Base-by-base conservation (phyloP, 345 rosid species). In the Zanthoxylum bungeanum region DNA sequence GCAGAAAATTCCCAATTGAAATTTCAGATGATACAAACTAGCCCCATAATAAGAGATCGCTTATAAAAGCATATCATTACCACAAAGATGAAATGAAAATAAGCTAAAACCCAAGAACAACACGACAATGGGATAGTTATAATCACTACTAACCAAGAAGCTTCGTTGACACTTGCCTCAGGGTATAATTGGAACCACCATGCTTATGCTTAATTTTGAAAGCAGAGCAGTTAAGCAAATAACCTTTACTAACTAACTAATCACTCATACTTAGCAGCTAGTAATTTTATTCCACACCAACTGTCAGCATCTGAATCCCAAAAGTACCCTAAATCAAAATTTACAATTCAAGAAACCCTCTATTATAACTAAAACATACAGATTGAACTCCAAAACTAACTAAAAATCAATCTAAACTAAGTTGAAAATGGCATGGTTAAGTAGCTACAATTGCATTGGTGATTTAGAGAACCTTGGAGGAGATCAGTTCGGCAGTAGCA, bases 401-500 rank as follows among this genome's bases (percentile, higher is more conserved):
- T 5, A 19, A 60, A 57, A 50, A 16, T 9, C 30, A 62, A 37
- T 24, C 49, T 24, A 33, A 22, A 62, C 30, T 22, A 62, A 37
- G 66, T 62, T 25, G 1, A 42, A 28, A 34, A 50, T 11, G 16
- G 59, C 21, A 50, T 4, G 27, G 2, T 25, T 46, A 50, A 68
- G 28, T 12, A 60, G 60, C 47, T 12, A 53, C 1, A 11, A 51
- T 44, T 27, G 55, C 36, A 34, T 56, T 21, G 28, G 19, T 2
- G 37, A 39, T 9, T 46, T 3, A 49, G 25, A 72, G 56, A 61
- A 89, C 98, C 97, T 92, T 94, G 63, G 98, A 89, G 71, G 97
- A 92, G 81, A 94, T 86, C 37, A 94, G 90, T 83, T 94, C 98
- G 2, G 97, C 73, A 0, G 98, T 90, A 65, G 93, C 97, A 80